Percentiles rank a stretch among this genome's conserved stretches.
Conservation (phyloP, 345 rosid genomes). For the Pelargonium nanum region DNA sequence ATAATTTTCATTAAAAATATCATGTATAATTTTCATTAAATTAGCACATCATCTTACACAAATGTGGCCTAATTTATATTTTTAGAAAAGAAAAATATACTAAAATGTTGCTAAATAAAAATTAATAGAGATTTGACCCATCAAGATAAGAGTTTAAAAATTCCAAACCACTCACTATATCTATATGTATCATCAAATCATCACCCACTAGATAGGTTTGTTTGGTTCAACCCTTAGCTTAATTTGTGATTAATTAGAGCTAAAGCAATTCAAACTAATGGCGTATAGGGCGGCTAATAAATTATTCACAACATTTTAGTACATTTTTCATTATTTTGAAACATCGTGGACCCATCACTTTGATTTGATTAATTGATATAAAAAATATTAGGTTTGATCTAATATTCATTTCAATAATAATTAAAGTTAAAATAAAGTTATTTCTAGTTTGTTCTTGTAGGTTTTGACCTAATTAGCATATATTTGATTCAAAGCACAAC, state of each 20-base stretch:
- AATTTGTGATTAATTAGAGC: constrained; percentile 9
- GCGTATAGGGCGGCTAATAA: background rate
- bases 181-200: background rate
- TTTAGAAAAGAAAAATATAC: too few relatives aligned
- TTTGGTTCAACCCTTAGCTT: background rate
- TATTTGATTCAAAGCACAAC: background rate
- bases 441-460: background rate
- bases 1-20: too few relatives aligned
- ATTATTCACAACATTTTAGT: too few relatives aligned
- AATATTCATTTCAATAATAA: background rate
- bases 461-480: background rate
- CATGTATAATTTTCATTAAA: too few relatives aligned
- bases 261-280: background rate
- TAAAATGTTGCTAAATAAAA: too few relatives aligned
- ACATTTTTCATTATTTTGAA: too few relatives aligned
- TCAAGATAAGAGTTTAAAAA: too few relatives aligned
- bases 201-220: background rate
- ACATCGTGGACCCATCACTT: background rate
- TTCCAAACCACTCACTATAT: too few relatives aligned
- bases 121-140: too few relatives aligned
- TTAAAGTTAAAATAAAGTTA: background rate
- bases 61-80: too few relatives aligned
- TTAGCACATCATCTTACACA: too few relatives aligned
- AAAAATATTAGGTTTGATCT: background rate
- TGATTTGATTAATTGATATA: background rate